Evolutionary conservation across 1,284 basidiomycete genomes (phyloP).

Genomic region (Ustilago trichophora): DNA sequence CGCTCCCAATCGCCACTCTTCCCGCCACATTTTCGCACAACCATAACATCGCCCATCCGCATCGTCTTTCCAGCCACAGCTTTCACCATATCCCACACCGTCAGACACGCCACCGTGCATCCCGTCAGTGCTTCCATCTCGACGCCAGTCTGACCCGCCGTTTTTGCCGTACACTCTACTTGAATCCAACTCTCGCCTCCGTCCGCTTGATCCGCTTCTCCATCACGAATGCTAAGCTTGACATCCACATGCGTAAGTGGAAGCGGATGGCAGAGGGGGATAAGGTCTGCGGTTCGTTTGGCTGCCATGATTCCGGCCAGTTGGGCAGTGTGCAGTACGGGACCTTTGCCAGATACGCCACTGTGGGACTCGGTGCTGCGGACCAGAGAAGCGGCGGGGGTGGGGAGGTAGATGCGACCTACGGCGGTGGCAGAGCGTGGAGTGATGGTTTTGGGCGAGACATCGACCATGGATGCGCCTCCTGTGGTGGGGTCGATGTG

Average conservation of each 20-base stretch:
- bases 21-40: constrained; percentile 78
- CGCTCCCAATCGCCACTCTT: constrained; percentile 72
- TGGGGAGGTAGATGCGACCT: constrained; percentile 79
- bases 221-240: constrained; percentile 70
- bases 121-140: constrained; percentile 94
- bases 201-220: not conserved
- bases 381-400: constrained; percentile 73
- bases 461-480: constrained; percentile 81
- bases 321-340: constrained; percentile 74
- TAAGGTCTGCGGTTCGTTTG: constrained; percentile 75
- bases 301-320: constrained; percentile 86
- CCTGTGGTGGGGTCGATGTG: constrained; percentile 76
- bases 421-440: constrained; percentile 78
- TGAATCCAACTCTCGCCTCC: constrained; percentile 30
- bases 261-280: constrained; percentile 85
- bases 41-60: constrained; percentile 73
- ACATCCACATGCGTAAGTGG: constrained; percentile 77
- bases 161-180: constrained; percentile 50
- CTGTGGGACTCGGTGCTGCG: constrained; percentile 67
- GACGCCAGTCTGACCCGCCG: constrained; percentile 72
- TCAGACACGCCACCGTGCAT: constrained; percentile 79
- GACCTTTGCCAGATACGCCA: constrained; percentile 62
- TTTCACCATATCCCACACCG: constrained; percentile 92
- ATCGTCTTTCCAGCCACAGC: constrained; percentile 84
- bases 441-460: constrained; percentile 75